Percentiles rank a stretch among this genome's conserved stretches.
Conservation (phyloP, 1,139 yeast species). For the Yamadazyma diddensiae region DNA sequence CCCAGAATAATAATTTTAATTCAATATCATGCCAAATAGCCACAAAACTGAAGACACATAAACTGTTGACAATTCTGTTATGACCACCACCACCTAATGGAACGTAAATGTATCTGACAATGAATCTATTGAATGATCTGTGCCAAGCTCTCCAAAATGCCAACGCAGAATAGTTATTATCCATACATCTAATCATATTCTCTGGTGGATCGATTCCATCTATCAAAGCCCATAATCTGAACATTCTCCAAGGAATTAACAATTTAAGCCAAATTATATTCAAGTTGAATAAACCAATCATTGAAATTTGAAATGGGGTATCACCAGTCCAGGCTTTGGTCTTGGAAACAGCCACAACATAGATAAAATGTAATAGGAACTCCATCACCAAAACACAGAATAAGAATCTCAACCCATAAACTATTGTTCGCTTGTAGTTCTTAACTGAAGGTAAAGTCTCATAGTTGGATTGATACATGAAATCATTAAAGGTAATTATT, state of each 20-base stretch:
- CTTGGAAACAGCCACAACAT: constrained; percentile 89
- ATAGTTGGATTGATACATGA: constrained; percentile 63
- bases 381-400: constrained; percentile 88
- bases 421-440: constrained; percentile 44
- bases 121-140: constrained; percentile 88
- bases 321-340: constrained; percentile 89
- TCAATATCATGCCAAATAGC: constrained; percentile 99
- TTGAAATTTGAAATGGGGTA: constrained; percentile 88
- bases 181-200: constrained; percentile 95
- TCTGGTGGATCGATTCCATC: constrained; percentile 97
- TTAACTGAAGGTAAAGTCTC: constrained; percentile 40
- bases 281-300: constrained; percentile 89
- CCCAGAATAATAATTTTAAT: constrained; percentile 84
- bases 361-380: constrained; percentile 76
- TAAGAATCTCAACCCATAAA: constrained; percentile 65
- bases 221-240: constrained; percentile 85
- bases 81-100: constrained; percentile 83
- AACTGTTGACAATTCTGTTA: constrained; percentile 66
- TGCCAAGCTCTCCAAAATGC: constrained; percentile 99
- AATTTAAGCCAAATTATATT: constrained; percentile 91
- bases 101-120: constrained; percentile 73
- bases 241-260: constrained; percentile 93
- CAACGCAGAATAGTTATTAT: constrained; percentile 86
- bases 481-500: constrained; percentile 87
- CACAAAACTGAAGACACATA: constrained; percentile 92